phyloP scores from a whole-genome alignment of 129 eudicot genomes.

The Lactuca saligna region DNA sequence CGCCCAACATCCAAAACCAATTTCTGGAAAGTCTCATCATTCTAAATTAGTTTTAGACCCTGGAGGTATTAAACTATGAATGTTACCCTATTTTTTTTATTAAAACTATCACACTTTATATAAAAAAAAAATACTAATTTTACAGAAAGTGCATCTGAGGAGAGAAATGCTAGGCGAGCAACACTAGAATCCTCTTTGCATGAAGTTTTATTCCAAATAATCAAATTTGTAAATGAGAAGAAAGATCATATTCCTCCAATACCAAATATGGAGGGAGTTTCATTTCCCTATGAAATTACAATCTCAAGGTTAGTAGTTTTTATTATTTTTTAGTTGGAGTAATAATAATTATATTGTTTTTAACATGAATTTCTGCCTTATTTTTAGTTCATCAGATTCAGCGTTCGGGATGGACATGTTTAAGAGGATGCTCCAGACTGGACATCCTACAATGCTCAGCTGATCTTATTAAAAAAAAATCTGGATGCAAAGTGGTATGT shows the following conservation, averaged over 20 bases:
- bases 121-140: not conserved
- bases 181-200: conserved; percentile 77
- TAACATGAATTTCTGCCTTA: conserved; percentile 29
- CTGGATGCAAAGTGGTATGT: conserved; percentile 4
- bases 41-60: conserved; percentile 78
- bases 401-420: conserved; percentile 99
- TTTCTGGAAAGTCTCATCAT: conserved; percentile 69
- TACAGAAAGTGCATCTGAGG: conserved; percentile 65
- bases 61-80: conserved; percentile 50
- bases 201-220: conserved; percentile 92
- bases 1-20: conserved; percentile 69
- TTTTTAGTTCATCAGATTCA: conserved; percentile 91
- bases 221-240: conserved; percentile 92
- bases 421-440: conserved; percentile 99
- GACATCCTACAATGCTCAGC: conserved; percentile 98
- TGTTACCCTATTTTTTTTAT: too few relatives aligned
- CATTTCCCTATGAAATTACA: conserved; percentile 90
- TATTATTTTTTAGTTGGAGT: not conserved
- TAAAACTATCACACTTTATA: too few relatives aligned
- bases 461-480: conserved; percentile 33
- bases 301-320: conserved; percentile 71
- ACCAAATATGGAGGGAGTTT: conserved; percentile 76
- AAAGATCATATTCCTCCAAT: conserved; percentile 96
- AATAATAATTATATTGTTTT: not conserved
- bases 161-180: conserved; percentile 71